Evolutionary conservation across 106 monocot species (phyloP), one percentile per base, ranked within the genome.

Genomic region (Dactylorhiza incarnata): DNA sequence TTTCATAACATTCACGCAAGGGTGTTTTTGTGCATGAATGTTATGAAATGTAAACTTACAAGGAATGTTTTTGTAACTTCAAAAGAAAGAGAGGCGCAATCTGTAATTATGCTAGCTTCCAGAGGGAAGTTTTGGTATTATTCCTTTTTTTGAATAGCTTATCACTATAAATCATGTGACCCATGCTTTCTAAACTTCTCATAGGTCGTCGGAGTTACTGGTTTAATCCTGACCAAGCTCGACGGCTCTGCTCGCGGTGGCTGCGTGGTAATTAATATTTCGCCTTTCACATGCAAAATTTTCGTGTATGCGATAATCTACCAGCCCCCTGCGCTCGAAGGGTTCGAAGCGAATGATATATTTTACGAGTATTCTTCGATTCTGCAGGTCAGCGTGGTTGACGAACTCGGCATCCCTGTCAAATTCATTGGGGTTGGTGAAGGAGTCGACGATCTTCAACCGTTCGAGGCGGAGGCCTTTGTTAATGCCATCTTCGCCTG

Each of bases 381-480:
- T 73, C 74, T 83, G 74, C 87, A 96, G 95, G 95, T 93, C 29
- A 93, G 95, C 79, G 95, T 96, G 45, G 95, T 96, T 2, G 95
- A 96, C 75, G 95, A 96, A 74, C 87, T 95, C 51, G 88, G 95
- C 17, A 96, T 96, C 24, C 95, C 95, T 8, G 90, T 96, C 19
- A 96, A 96, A 79, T 96, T 96, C 87, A 85, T 96, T 9, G 95
- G 95, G 51, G 90, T 96, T 45, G 95, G 95, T 24, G 95, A 96
- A 87, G 81, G 88, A 19, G 62, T 91, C 50, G 95, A 96, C 78
- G 95, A 96, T 48, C 93, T 96, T 20, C 95, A 96, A 63, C 95
- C 95, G 25, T 96, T 96, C 72, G 95, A 96, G 74, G 87, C 95
- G 0, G 93, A 90, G 75, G 85, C 88, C 49, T 96, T 96, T 84